phyloP scores from a whole-genome alignment of 768 basidiomycete species.

The Amanita inopinata region DNA sequence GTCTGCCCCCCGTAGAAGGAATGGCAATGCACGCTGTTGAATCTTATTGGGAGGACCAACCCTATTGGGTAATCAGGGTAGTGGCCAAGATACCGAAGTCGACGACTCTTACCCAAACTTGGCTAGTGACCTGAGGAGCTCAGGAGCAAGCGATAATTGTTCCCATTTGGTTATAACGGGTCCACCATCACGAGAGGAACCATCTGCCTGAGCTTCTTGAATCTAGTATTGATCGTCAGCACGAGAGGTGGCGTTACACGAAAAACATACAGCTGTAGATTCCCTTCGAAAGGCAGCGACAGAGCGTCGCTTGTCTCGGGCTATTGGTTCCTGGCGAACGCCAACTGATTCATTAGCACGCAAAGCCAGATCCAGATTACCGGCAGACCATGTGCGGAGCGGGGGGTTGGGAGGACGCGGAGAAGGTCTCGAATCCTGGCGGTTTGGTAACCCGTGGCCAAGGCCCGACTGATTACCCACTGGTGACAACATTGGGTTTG shows the following conservation, averaged over 20 bases:
- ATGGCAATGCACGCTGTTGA: slow-evolving; percentile 92
- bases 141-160: slow-evolving; percentile 76
- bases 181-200: slow-evolving; percentile 57
- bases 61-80: slow-evolving; percentile 27
- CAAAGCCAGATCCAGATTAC: slow-evolving; percentile 64
- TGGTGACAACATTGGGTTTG: slow-evolving; percentile 35
- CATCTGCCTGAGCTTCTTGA: slow-evolving; percentile 41
- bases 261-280: slow-evolving; percentile 53
- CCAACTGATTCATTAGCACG: slow-evolving; percentile 39
- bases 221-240: slow-evolving; percentile 25
- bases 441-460: slow-evolving; percentile 53
- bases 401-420: slow-evolving; percentile 61
- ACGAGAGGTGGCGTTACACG: neutral
- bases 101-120: slow-evolving; percentile 78
- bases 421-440: slow-evolving; percentile 52
- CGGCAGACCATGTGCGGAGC: slow-evolving; percentile 79
- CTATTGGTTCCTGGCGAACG: slow-evolving; percentile 30
- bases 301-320: slow-evolving; percentile 69
- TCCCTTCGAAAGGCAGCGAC: slow-evolving; percentile 64
- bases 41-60: slow-evolving; percentile 99
- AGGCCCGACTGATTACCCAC: slow-evolving; percentile 32
- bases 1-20: slow-evolving; percentile 86
- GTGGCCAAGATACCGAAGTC: neutral
- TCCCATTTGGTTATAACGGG: slow-evolving; percentile 95
- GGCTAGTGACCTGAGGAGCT: slow-evolving; percentile 76